A percentile compares a stretch with the other conserved stretches of the same genome.
Conservation (phyloP, 2,329 filamentous ascomycete species). For the Cercospora sojina region DNA sequence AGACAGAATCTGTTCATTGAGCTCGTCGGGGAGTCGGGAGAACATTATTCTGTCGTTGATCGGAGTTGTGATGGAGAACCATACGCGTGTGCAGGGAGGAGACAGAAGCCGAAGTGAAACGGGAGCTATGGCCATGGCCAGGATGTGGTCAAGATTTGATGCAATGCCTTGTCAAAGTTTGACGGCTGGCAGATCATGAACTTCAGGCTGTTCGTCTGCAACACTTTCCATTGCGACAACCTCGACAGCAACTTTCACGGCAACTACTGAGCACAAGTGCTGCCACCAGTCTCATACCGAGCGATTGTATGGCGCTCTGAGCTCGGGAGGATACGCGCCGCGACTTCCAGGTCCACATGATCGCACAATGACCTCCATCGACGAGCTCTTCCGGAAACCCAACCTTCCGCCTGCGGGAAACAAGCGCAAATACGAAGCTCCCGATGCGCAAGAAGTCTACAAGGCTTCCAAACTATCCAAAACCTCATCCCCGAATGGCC, state of each 20-base stretch:
- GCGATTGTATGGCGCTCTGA: background rate
- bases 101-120: background rate
- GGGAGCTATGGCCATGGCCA: background rate
- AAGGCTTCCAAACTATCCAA: constrained; percentile 57
- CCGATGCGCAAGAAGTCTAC: constrained; percentile 58
- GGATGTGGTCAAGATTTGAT: background rate
- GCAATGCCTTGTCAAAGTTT: background rate
- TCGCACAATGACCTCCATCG: constrained; percentile 56
- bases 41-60: constrained; percentile 1
- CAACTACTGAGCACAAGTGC: background rate
- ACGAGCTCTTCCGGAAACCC: constrained; percentile 63
- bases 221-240: background rate
- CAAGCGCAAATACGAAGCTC: constrained; percentile 61
- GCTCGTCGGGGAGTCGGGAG: constrained; percentile 6
- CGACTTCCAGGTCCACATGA: background rate
- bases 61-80: background rate
- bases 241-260: background rate
- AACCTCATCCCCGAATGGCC: constrained; percentile 50
- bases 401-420: constrained; percentile 40
- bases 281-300: background rate
- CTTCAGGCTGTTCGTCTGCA: background rate
- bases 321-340: background rate
- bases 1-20: constrained; percentile 2
- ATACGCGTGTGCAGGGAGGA: background rate
- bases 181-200: background rate